These are phyloP conservation scores for Naganishia antarctica DNA, from an alignment of 768 basidiomycete species.

Conservation along the genomic window DNA sequence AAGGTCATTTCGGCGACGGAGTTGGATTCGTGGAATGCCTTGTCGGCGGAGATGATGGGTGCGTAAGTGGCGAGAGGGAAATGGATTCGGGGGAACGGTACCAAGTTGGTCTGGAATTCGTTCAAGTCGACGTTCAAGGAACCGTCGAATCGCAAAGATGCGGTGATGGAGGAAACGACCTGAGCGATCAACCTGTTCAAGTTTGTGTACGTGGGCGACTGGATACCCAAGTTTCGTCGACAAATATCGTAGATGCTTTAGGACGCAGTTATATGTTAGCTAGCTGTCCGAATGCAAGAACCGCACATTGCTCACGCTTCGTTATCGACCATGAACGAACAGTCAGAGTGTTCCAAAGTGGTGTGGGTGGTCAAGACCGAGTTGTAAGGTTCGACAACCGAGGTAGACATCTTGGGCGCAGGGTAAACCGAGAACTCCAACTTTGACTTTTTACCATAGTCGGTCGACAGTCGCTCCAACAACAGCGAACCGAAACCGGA, in stretches of 20 bases:
- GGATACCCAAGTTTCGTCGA: slow-evolving; percentile 85
- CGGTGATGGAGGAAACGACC: slow-evolving; percentile 96
- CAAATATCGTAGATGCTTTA: slow-evolving; percentile 92
- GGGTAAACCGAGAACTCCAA: slow-evolving; percentile 98
- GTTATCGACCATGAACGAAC: slow-evolving; percentile 99
- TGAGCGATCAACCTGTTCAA: slow-evolving; percentile 95
- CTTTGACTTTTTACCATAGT: slow-evolving; percentile 99
- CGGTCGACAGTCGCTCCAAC: slow-evolving; percentile 91
- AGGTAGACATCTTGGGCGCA: slow-evolving; percentile 86
- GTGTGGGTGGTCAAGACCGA: slow-evolving; percentile 92
- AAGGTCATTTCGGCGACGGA: slow-evolving; percentile 97
- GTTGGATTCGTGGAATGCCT: slow-evolving; percentile 94
- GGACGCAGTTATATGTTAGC: background rate
- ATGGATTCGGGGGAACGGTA: slow-evolving; percentile 98
- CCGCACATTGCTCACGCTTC: slow-evolving; percentile 57
- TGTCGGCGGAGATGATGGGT: slow-evolving; percentile 84
- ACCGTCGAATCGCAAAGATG: slow-evolving; percentile 93
- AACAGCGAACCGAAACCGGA: slow-evolving; percentile 98
- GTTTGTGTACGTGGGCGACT: slow-evolving; percentile 84
- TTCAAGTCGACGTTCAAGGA: slow-evolving; percentile 94
- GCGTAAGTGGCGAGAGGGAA: slow-evolving; percentile 97
- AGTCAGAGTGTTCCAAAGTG: slow-evolving; percentile 99
- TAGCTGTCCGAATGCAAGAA: background rate
- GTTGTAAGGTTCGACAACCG: slow-evolving; percentile 99
- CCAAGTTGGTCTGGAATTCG: slow-evolving; percentile 98